phyloP scores from a whole-genome alignment of 1,139 yeast genomes.

The Suhomyces bribrorum region DNA sequence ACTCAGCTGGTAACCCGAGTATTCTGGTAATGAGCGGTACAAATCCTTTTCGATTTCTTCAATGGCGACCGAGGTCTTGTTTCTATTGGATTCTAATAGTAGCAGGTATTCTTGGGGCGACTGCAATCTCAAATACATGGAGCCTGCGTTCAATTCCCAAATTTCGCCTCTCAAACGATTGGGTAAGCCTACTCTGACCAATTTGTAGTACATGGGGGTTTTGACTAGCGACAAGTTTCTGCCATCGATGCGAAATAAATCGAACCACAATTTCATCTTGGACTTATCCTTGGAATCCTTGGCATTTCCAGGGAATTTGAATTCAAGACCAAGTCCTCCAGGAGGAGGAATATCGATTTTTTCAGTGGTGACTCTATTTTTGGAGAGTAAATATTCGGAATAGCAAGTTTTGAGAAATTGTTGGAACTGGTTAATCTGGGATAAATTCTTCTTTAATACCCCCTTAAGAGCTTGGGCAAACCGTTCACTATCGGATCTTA shows the following conservation, averaged over 20 bases:
- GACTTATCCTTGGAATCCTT: slow-evolving; percentile 75
- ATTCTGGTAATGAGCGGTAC: slow-evolving; percentile 92
- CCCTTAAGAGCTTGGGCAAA: slow-evolving; percentile 71
- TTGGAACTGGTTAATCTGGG: slow-evolving; percentile 60
- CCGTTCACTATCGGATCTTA: slow-evolving; percentile 75
- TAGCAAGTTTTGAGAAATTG: slow-evolving; percentile 74
- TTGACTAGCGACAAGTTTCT: slow-evolving; percentile 74
- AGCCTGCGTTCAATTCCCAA: slow-evolving; percentile 93
- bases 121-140: slow-evolving; percentile 71
- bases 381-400: slow-evolving; percentile 77
- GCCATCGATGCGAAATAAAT: slow-evolving; percentile 80
- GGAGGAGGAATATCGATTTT: slow-evolving; percentile 58
- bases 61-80: slow-evolving; percentile 74
- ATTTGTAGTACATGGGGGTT: slow-evolving; percentile 76
- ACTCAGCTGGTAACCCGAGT: slow-evolving; percentile 83
- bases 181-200: slow-evolving; percentile 88
- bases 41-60: slow-evolving; percentile 97
- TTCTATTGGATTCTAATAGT: slow-evolving; percentile 59
- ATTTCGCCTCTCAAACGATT: slow-evolving; percentile 90
- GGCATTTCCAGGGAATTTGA: slow-evolving; percentile 89
- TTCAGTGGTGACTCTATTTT: slow-evolving; percentile 52
- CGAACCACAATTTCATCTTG: slow-evolving; percentile 92
- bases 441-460: slow-evolving; percentile 62
- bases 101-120: slow-evolving; percentile 60
- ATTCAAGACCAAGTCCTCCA: slow-evolving; percentile 82